Percentiles rank a stretch among this genome's conserved stretches.
Conservation (phyloP, 495 filamentous ascomycete genomes). For the Lasiosphaeris hirsuta region DNA sequence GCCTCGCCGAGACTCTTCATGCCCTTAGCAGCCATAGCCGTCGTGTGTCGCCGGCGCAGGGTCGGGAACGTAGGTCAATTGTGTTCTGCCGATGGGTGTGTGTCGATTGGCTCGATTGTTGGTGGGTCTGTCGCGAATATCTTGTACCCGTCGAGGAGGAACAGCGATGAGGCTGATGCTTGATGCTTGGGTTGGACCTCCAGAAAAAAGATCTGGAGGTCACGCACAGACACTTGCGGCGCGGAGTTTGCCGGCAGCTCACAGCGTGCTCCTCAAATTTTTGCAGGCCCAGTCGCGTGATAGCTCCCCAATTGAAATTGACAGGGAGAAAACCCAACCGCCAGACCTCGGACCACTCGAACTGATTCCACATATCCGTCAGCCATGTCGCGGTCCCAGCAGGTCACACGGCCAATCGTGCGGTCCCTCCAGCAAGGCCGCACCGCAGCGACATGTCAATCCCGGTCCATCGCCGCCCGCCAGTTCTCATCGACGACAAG, state of each 20-base stretch:
- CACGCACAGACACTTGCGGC: conserved; percentile 20
- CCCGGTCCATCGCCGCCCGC: conserved; percentile 37
- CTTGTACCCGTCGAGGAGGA: not conserved
- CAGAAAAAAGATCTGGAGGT: conserved; percentile 30
- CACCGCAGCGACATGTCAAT: conserved; percentile 29
- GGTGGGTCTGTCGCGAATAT: not conserved
- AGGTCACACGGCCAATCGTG: conserved; percentile 63
- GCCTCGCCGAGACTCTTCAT: conserved; percentile 47
- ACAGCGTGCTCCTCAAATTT: conserved; percentile 8
- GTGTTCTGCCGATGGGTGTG: not conserved
- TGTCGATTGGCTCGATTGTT: not conserved
- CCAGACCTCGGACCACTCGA: not conserved
- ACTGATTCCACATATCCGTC: not conserved
- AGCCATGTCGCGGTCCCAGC: conserved; percentile 67
- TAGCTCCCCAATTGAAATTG: conserved; percentile 8
- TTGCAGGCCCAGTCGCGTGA: conserved; percentile 12
- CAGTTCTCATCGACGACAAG: conserved; percentile 43
- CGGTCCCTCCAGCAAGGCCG: conserved; percentile 54
- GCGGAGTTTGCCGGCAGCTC: conserved; percentile 18
- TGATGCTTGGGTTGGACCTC: conserved; percentile 7
- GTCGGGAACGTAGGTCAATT: not conserved
- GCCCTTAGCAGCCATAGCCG: conserved; percentile 42
- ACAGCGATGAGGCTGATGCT: not conserved
- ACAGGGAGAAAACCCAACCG: too few relatives aligned
- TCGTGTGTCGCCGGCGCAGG: conserved; percentile 7